Conservation (phyloP, 306 rosid species). For the Cyclanthera cordifolia region DNA sequence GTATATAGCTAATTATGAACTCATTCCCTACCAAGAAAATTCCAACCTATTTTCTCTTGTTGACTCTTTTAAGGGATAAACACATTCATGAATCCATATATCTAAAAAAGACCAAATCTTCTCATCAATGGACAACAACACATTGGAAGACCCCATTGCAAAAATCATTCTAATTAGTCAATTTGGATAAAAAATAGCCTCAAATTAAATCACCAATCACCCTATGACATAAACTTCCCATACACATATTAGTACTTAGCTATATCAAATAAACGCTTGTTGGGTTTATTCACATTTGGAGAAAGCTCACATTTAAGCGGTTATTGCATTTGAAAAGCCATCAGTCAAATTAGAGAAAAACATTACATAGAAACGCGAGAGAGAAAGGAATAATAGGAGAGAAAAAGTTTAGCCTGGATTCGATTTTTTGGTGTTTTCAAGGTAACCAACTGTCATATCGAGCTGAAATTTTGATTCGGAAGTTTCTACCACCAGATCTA, state of each 20-base stretch:
- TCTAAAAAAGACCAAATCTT: background rate
- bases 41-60: background rate
- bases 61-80: background rate
- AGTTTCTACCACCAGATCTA: too few species aligned
- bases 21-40: background rate
- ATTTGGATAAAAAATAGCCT: background rate
- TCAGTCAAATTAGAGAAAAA: too few species aligned
- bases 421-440: too few species aligned
- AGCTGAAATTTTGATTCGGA: too few species aligned
- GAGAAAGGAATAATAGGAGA: too few species aligned
- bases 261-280: too few species aligned
- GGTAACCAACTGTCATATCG: too few species aligned
- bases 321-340: too few species aligned
- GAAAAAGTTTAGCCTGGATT: too few species aligned
- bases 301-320: too few species aligned
- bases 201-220: background rate
- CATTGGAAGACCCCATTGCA: background rate
- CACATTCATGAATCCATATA: background rate
- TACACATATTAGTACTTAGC: background rate
- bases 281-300: too few species aligned
- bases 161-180: background rate
- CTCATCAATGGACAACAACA: background rate
- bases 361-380: too few species aligned
- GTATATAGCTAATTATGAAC: background rate
- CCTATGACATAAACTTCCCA: background rate